These are phyloP conservation scores for Intubia oerlemansii DNA, from an alignment of 2,329 filamentous ascomycete genomes.

Conservation along the genomic window DNA sequence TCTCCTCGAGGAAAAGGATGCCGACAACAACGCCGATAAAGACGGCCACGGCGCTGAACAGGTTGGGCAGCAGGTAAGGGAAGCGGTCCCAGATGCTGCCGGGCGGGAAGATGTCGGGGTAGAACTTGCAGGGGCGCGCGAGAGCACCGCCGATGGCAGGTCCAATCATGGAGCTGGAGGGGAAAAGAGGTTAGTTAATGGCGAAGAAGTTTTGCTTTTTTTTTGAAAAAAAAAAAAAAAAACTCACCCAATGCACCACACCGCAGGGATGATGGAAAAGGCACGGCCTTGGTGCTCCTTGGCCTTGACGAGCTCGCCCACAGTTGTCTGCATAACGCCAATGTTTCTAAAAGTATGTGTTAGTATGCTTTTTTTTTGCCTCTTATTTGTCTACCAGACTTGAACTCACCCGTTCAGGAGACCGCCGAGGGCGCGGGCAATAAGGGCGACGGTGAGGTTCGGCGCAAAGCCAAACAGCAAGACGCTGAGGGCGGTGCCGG, in stretches of 20 bases:
- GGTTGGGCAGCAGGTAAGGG: slow-evolving; percentile 78
- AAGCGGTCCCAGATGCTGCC: slow-evolving; percentile 67
- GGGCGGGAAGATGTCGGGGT: slow-evolving; percentile 49
- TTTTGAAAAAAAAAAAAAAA: not conserved
- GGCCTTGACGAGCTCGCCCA: slow-evolving; percentile 78
- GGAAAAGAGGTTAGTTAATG: no score
- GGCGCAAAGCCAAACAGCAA: slow-evolving; percentile 78
- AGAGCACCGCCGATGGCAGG: slow-evolving; percentile 80
- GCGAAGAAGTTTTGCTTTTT: no score
- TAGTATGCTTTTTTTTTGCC: slow-evolving; percentile 4
- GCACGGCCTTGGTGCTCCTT: slow-evolving; percentile 84
- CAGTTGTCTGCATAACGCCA: slow-evolving; percentile 83
- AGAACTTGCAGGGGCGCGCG: slow-evolving; percentile 67
- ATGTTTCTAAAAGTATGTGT: slow-evolving; percentile 74
- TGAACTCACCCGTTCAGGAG: slow-evolving; percentile 65
- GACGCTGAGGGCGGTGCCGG: slow-evolving; percentile 83
- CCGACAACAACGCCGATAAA: slow-evolving; percentile 56
- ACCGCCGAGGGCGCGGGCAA: slow-evolving; percentile 76
- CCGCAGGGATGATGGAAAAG: slow-evolving; percentile 93
- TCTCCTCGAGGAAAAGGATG: slow-evolving; percentile 81
- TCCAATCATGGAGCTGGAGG: slow-evolving; percentile 76
- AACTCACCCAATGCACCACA: slow-evolving; percentile 78
- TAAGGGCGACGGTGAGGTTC: slow-evolving; percentile 59
- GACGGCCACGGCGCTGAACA: slow-evolving; percentile 71
- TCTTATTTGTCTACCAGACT: slow-evolving; percentile 2